These are phyloP conservation scores for Cladosporium sp. DNA, from an alignment of 2,329 filamentous ascomycete genomes.

Conservation along the genomic window DNA sequence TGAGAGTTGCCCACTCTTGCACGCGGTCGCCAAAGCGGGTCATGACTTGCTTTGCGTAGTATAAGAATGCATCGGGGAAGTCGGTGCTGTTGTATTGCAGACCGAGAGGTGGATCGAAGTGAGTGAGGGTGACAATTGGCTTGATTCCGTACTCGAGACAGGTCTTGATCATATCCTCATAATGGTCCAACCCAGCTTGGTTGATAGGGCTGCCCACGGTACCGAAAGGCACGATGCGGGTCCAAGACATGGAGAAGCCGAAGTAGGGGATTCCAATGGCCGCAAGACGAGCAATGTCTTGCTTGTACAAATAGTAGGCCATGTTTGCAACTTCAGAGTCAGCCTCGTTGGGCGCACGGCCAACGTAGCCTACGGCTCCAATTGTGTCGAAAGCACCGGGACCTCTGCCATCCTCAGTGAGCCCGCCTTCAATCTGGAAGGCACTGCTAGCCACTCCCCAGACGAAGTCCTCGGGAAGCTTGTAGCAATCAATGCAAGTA, in stretches of 20 bases:
- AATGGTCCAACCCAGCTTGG: slow-evolving; percentile 45
- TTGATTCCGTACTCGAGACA: slow-evolving; percentile 45
- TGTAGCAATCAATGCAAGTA: slow-evolving; percentile 31
- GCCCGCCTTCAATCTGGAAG: slow-evolving; percentile 29
- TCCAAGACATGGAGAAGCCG: slow-evolving; percentile 48
- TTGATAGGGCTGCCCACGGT: slow-evolving; percentile 45
- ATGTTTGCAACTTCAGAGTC: slow-evolving; percentile 52
- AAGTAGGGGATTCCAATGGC: slow-evolving; percentile 35
- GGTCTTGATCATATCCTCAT: slow-evolving; percentile 49
- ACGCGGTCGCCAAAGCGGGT: slow-evolving; percentile 41
- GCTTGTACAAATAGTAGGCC: slow-evolving; percentile 52
- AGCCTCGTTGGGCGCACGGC: slow-evolving; percentile 20
- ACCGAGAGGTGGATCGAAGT: slow-evolving; percentile 42
- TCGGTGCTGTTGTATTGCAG: slow-evolving; percentile 36
- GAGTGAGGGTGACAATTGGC: slow-evolving; percentile 48
- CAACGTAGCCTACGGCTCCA: slow-evolving; percentile 2
- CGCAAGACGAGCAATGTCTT: slow-evolving; percentile 43
- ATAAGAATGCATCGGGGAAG: slow-evolving; percentile 37
- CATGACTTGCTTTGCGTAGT: slow-evolving; percentile 40
- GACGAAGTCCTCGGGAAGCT: slow-evolving; percentile 27
- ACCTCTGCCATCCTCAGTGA: slow-evolving; percentile 24
- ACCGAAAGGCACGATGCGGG: slow-evolving; percentile 49
- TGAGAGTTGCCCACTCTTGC: slow-evolving; percentile 39
- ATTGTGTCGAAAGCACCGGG: slow-evolving; percentile 22
- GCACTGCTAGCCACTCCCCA: slow-evolving; percentile 28